A percentile compares a stretch with the other conserved stretches of the same genome.
phyloP scores from a whole-genome alignment of 2,329 filamentous ascomycete genomes.

The Pezicula rhizophila region DNA sequence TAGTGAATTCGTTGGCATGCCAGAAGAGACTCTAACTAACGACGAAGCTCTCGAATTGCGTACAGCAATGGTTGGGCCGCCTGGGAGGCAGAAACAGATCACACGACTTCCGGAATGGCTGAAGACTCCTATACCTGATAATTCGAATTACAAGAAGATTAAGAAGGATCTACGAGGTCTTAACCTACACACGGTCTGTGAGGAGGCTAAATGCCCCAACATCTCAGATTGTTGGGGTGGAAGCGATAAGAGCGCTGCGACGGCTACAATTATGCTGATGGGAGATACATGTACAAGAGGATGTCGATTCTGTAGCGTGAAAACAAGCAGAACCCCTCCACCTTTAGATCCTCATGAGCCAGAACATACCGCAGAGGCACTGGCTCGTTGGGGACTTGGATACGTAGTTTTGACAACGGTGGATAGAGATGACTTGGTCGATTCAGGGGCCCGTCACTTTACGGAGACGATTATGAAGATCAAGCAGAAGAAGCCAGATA shows the following conservation, averaged over 20 bases:
- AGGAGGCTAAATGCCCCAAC: constrained; percentile 95
- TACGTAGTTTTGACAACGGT: constrained; percentile 94
- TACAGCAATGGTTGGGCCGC: constrained; percentile 60
- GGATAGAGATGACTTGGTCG: constrained; percentile 84
- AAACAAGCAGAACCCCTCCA: constrained; percentile 69
- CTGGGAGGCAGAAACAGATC: constrained; percentile 56
- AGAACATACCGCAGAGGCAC: constrained; percentile 90
- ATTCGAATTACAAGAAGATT: constrained; percentile 84
- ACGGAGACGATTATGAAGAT: constrained; percentile 92
- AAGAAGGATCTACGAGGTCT: constrained; percentile 88
- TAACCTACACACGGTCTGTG: constrained; percentile 90
- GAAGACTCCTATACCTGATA: constrained; percentile 88
- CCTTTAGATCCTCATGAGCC: constrained; percentile 93
- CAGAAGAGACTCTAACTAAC: constrained; percentile 37
- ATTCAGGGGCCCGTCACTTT: constrained; percentile 85
- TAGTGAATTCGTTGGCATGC: constrained; percentile 47
- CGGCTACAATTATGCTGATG: constrained; percentile 99
- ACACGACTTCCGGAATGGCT: constrained; percentile 86
- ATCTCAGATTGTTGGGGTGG: constrained; percentile 98
- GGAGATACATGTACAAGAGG: constrained; percentile 96
- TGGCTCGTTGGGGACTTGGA: constrained; percentile 86
- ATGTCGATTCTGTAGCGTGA: constrained; percentile 95
- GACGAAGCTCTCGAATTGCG: constrained; percentile 51
- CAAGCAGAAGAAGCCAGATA: constrained; percentile 72
- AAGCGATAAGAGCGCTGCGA: constrained; percentile 78